A percentile compares a stretch with the other conserved stretches of the same genome.
These are phyloP conservation scores for Polyplosphaeria fusca DNA, from an alignment of 495 filamentous ascomycete species.

Conservation along the genomic window DNA sequence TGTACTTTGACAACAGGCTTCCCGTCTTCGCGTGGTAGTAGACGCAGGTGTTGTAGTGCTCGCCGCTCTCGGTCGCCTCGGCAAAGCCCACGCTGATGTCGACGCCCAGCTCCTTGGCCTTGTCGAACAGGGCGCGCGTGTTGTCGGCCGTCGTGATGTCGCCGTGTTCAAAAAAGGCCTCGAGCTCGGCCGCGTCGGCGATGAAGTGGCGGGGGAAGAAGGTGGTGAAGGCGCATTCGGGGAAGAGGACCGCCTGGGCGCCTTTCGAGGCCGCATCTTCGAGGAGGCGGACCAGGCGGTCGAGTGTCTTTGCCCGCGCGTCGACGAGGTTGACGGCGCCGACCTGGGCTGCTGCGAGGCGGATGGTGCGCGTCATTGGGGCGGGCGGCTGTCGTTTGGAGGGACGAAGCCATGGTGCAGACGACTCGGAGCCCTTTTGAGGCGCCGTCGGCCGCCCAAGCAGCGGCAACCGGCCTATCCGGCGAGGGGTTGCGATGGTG, in stretches of 20 bases:
- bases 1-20: conserved; percentile 46
- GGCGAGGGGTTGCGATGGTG: neutral
- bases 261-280: conserved; percentile 40
- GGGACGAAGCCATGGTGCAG: neutral
- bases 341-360: conserved; percentile 22
- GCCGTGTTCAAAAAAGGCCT: conserved; percentile 47
- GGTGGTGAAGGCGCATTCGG: conserved; percentile 50
- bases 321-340: conserved; percentile 17
- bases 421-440: neutral
- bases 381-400: neutral
- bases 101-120: conserved; percentile 43
- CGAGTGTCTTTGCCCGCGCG: conserved; percentile 38
- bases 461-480: neutral
- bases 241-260: conserved; percentile 48
- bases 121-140: conserved; percentile 47
- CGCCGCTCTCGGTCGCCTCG: conserved; percentile 39
- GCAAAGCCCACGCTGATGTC: conserved; percentile 50
- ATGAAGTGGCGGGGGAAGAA: conserved; percentile 50
- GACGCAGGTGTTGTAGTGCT: conserved; percentile 47
- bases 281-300: conserved; percentile 46
- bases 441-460: neutral
- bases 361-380: conserved; percentile 19
- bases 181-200: conserved; percentile 42
- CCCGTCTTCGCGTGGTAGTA: conserved; percentile 46
- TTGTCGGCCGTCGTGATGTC: conserved; percentile 41